A percentile compares a stretch with the other conserved stretches of the same genome.
phyloP scores from a whole-genome alignment of 2,329 filamentous ascomycete genomes.

The Teratosphaeria gauchensis region DNA sequence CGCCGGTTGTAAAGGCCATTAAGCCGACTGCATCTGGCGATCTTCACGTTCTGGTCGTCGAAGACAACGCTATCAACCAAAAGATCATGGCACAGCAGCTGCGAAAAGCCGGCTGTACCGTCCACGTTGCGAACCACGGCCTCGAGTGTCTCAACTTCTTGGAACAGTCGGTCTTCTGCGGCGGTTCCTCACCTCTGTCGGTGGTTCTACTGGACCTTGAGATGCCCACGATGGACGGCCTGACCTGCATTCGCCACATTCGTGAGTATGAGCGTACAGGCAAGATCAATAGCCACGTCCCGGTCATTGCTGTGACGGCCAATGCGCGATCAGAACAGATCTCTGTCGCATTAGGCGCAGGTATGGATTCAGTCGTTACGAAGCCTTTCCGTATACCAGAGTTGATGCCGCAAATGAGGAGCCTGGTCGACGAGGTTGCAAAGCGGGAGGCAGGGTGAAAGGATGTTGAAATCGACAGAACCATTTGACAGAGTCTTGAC shows the following conservation, averaged over 20 bases:
- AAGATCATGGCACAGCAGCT: constrained; percentile 23
- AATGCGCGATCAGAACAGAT: constrained; percentile 26
- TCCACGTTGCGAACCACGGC: constrained; percentile 25
- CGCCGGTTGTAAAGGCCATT: not conserved
- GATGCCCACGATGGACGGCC: constrained; percentile 27
- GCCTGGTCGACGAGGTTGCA: constrained; percentile 15
- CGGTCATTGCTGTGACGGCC: constrained; percentile 26
- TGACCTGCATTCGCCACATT: constrained; percentile 23
- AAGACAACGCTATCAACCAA: constrained; percentile 28
- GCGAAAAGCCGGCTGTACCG: constrained; percentile 16
- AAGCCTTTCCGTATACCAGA: constrained; percentile 28
- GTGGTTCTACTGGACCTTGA: constrained; percentile 25
- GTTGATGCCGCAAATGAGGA: constrained; percentile 24
- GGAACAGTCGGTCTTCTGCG: constrained; percentile 16
- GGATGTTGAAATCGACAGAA: not conserved
- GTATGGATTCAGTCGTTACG: constrained; percentile 27
- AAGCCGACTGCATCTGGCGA: not conserved
- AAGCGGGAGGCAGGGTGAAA: constrained; percentile 3
- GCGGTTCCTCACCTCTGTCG: constrained; percentile 12
- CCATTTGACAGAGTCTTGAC: too few relatives aligned
- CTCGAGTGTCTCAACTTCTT: constrained; percentile 23
- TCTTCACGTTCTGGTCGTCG: constrained; percentile 21
- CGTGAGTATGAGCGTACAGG: constrained; percentile 16
- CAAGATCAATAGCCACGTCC: constrained; percentile 29
- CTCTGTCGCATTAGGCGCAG: constrained; percentile 19